phyloP scores from a whole-genome alignment of 768 basidiomycete species.

The Lentinula detonsa region DNA sequence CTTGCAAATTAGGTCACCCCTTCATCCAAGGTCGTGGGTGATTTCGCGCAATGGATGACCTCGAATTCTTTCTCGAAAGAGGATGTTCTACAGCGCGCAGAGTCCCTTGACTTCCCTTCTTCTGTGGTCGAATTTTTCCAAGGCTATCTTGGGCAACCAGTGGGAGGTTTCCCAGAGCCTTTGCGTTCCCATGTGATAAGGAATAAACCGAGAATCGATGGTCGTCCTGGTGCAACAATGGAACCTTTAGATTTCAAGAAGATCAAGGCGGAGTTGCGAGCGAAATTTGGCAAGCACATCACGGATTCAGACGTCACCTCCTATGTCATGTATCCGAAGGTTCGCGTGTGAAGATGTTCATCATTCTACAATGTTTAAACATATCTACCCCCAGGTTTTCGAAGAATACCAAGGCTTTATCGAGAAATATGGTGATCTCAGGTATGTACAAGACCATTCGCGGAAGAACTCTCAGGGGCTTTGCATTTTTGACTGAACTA shows the following conservation, averaged over 20 bases:
- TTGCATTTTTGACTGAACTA: constrained; percentile 5
- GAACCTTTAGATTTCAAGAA: constrained; percentile 90
- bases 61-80: constrained; percentile 85
- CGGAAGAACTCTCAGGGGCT: constrained; percentile 2
- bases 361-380: not conserved
- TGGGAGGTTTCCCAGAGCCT: constrained; percentile 98
- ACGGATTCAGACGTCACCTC: constrained; percentile 90
- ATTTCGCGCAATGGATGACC: constrained; percentile 99
- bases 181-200: constrained; percentile 88
- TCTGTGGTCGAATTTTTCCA: constrained; percentile 99
- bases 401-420: constrained; percentile 95
- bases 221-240: constrained; percentile 87
- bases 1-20: constrained; percentile 69
- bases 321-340: constrained; percentile 99
- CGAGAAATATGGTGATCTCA: constrained; percentile 92
- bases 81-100: constrained; percentile 82
- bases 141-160: constrained; percentile 96
- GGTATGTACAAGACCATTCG: constrained; percentile 40
- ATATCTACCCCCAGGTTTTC: constrained; percentile 59
- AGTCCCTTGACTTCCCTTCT: constrained; percentile 93
- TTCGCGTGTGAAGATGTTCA: constrained; percentile 16
- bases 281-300: constrained; percentile 94
- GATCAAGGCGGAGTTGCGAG: constrained; percentile 87
- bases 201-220: constrained; percentile 89
- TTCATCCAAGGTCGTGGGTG: constrained; percentile 97